A percentile compares a stretch with the other conserved stretches of the same genome.
phyloP scores from a whole-genome alignment of 1,284 basidiomycete species.

The Ceratobasidium sp. region DNA sequence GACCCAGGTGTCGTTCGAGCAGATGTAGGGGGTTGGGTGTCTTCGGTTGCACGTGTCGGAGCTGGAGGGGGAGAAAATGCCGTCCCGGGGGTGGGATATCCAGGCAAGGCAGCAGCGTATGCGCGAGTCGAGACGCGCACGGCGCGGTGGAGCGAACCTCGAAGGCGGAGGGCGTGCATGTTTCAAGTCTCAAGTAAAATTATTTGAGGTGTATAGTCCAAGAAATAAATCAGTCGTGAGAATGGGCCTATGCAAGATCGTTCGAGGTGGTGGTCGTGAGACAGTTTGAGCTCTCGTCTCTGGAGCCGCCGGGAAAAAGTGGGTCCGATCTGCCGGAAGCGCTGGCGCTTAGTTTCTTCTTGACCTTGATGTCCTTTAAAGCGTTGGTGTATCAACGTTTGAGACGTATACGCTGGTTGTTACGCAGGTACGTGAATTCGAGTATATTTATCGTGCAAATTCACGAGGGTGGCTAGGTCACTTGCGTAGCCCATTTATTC shows the following conservation, averaged over 20 bases:
- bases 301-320: neutral
- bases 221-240: neutral
- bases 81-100: conserved; percentile 21
- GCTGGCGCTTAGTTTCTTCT: neutral
- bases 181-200: neutral
- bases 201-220: neutral
- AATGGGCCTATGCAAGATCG: neutral
- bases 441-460: neutral
- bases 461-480: conserved; percentile 4
- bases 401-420: conserved; percentile 17
- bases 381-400: conserved; percentile 15
- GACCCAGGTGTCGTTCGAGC: neutral
- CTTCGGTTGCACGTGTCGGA: neutral
- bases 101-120: conserved; percentile 11
- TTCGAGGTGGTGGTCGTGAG: conserved; percentile 19
- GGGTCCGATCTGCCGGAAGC: neutral
- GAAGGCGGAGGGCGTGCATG: conserved; percentile 3
- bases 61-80: conserved; percentile 32
- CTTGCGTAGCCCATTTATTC: conserved; percentile 37
- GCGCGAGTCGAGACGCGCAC: neutral
- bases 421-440: conserved; percentile 10
- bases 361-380: conserved; percentile 14
- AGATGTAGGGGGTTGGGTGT: neutral
- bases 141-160: neutral
- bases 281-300: neutral